Evolutionary conservation across 1,284 basidiomycete species (phyloP), one percentile per base, ranked within the genome.

Genomic region (Irpex lacteus): DNA sequence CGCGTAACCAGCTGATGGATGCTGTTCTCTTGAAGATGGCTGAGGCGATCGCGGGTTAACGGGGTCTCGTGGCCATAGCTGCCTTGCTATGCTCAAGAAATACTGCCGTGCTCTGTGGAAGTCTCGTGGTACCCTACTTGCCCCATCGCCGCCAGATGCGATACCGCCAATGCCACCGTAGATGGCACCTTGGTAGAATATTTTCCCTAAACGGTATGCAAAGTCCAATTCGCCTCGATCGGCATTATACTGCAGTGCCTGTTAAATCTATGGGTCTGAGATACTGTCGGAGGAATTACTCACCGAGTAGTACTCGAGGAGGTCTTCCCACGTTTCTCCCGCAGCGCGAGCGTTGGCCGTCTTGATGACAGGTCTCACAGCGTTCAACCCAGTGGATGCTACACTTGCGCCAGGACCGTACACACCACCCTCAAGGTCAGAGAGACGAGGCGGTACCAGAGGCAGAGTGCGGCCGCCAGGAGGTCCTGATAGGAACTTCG

Each of bases 381-480:
- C 82, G 70, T 92, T 94, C 26, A 83, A 70, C 5, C 91, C 94
- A 0, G 94, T 96, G 0, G 92, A 94, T 1, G 94, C 94, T 19
- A 94, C 92, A 64, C 94, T 95, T 2, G 97, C 94, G 59, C 96
- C 95, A 11, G 94, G 92, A 0, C 98, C 97, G 72, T 93, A 99
- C 7, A 94, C 86, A 1, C 97, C 98, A 13, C 96, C 97, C 5
- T 84, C 87, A 3, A 96, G 83, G 77, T 99, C 98, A 1, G 96
- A 97, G 3, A 99, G 80, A 5, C 91, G 85, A 0, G 94, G 90
- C 36, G 94, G 84, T 0, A 91, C 89, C 59, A 94, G 87, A 0
- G 95, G 94, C 2, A 99, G 80, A 0, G 92, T 93, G 9, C 89
- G 83, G 7, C 98, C 98, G 7, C 96, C 96, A 0, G 96, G 94